Base-by-base conservation (phyloP, 108 stramenopile species). In the Cyclostephanos tholiformis region DNA sequence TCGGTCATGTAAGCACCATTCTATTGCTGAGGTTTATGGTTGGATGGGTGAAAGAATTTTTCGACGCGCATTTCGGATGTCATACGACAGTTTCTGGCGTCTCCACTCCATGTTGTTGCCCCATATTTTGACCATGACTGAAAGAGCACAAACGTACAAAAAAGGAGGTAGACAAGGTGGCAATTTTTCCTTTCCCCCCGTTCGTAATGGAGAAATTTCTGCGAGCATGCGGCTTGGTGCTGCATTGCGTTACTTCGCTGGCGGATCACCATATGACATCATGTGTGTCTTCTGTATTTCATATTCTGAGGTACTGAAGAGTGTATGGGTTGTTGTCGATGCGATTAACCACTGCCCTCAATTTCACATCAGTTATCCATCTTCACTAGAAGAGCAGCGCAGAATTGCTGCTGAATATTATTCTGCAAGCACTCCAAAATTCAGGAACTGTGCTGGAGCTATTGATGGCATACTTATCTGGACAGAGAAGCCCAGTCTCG, bases 401-500 rank as follows among this genome's bases (percentile, higher is more conserved):
- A 9, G n/a, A 30, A 78, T 83, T 29, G 82, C 77, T 22, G 50
- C 38, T 35, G 82, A 60, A 36, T 83, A 77, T 52, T 13, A 59
- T 25, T 29, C 39, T 60, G 72, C 38, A 35, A 67, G 52, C 23
- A 27, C n/a, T 20, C 62, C 44, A 5, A 62, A 49, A 30, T 65
- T 79, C 39, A 30, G 43, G 13, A 43, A 26, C 27, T 76, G 74
- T 74, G 75, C 53, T 59, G 77, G 82, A 10, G 67, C 77, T 13
- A 71, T 83, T 19, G 82, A 83, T 65, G 82, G 75, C 26, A 83
- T 83, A 22, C 30, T 83, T 8, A 70, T 78, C 32, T 76, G 75
- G 75, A 83, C 60, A 14, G 13, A 72, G 23, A 61, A 53, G 44
- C 75, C 75, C 17, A 64, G n/a, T 14, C 19, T 59, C 17, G 52